Conservation (phyloP, 345 rosid species). For the Gossypium herbaceum region DNA sequence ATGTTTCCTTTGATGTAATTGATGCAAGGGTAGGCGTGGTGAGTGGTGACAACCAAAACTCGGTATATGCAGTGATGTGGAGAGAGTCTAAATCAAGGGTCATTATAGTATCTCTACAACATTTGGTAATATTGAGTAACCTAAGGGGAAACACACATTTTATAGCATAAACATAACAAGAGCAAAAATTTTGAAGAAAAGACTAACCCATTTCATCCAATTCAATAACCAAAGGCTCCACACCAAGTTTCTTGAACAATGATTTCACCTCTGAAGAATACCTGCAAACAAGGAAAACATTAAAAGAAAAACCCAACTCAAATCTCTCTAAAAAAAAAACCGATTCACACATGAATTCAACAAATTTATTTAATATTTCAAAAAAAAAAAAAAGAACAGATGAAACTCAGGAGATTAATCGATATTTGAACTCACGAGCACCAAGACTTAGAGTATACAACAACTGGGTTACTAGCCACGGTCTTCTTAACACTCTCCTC, state of each 20-base stretch:
- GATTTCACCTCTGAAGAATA: slow-evolving; percentile 91
- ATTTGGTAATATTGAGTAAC: neutral
- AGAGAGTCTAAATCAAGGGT: neutral
- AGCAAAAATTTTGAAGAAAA: neutral
- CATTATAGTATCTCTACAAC: neutral
- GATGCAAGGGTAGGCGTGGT: neutral
- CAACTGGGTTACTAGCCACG: slow-evolving; percentile 64
- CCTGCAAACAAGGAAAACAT: slow-evolving; percentile 31
- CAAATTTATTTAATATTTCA: neutral
- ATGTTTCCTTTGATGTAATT: neutral
- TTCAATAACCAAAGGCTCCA: slow-evolving; percentile 72
- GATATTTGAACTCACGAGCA: slow-evolving; percentile 74
- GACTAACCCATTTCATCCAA: slow-evolving; percentile 83
- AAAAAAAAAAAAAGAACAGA: neutral
- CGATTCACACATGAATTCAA: neutral
- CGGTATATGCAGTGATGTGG: neutral
- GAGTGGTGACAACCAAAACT: neutral
- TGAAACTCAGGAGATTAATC: neutral
- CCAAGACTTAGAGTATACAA: slow-evolving; percentile 93
- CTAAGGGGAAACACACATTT: neutral
- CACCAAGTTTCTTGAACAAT: slow-evolving; percentile 72
- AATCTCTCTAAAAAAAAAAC: neutral
- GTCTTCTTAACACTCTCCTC: slow-evolving; percentile 74
- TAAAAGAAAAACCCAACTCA: neutral
- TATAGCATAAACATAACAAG: neutral